A percentile compares a stretch with the other conserved stretches of the same genome.
phyloP scores from a whole-genome alignment of 2,329 filamentous ascomycete genomes.

The Cytospora chrysosperma region DNA sequence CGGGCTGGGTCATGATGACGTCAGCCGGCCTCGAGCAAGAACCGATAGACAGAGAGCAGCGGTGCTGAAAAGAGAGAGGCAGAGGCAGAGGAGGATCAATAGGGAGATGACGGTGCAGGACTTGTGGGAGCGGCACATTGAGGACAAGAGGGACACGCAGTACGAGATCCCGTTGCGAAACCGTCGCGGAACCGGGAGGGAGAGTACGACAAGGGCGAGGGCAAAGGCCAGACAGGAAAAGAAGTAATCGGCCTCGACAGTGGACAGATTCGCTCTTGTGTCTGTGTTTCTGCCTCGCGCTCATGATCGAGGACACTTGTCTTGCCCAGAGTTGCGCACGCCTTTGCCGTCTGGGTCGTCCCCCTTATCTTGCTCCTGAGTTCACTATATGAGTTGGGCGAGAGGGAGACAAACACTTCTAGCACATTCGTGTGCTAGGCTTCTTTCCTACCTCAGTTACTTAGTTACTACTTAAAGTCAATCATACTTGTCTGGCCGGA shows the following conservation, averaged over 20 bases:
- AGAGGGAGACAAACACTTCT: too few relatives aligned
- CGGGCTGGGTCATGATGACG: background rate
- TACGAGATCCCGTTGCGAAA: conserved; percentile 15
- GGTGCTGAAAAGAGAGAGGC: background rate
- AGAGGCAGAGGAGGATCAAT: conserved; percentile 8
- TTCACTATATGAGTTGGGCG: too few relatives aligned
- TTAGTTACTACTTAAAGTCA: background rate
- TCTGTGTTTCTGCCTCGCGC: background rate
- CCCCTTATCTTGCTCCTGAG: too few relatives aligned
- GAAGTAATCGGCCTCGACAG: background rate
- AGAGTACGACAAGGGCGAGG: background rate
- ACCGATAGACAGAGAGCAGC: background rate
- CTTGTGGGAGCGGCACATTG: conserved; percentile 18
- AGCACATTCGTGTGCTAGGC: too few relatives aligned
- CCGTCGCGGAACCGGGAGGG: background rate
- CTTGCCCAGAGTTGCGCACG: too few relatives aligned
- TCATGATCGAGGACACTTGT: background rate
- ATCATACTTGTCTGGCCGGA: background rate
- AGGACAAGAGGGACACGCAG: conserved; percentile 7
- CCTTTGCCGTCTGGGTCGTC: too few relatives aligned
- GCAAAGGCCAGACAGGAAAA: conserved; percentile 2
- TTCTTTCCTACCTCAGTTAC: too few relatives aligned
- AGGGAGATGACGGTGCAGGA: conserved; percentile 11
- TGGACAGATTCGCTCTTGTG: background rate
- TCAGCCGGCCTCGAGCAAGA: background rate